Evolutionary conservation across 1,284 basidiomycete species (phyloP).

Genomic region (Irpex sp.): DNA sequence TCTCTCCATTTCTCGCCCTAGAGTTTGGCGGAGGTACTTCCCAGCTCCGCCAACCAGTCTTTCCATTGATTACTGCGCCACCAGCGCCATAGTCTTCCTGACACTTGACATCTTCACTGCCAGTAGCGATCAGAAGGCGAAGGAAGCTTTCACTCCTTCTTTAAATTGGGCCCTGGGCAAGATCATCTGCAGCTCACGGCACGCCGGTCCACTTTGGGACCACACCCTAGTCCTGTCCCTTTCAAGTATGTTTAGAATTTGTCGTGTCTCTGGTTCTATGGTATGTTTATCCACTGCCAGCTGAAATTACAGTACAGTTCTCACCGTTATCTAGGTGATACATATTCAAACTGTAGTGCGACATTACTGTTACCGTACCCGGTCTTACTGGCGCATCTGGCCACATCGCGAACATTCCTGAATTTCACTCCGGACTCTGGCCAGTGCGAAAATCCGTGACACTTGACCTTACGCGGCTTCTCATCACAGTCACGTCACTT

Average conservation of each 20-base stretch:
- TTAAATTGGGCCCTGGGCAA: background rate
- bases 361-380: background rate
- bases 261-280: background rate
- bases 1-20: background rate
- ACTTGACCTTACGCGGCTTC: background rate
- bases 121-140: background rate
- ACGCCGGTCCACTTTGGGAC: background rate
- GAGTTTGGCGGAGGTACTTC: background rate
- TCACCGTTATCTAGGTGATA: background rate
- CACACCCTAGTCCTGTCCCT: background rate
- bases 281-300: background rate
- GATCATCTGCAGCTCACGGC: background rate
- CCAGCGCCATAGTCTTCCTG: background rate
- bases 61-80: background rate
- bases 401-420: background rate
- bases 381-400: background rate
- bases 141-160: background rate
- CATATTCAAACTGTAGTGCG: background rate
- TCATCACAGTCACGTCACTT: background rate
- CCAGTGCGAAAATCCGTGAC: background rate
- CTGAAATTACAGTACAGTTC: background rate
- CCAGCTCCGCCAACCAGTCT: background rate
- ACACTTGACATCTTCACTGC: background rate
- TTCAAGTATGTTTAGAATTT: background rate
- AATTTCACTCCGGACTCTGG: background rate